phyloP scores from a whole-genome alignment of 495 filamentous ascomycete genomes.

The Aspergillus sclerotiicarbonarius region DNA sequence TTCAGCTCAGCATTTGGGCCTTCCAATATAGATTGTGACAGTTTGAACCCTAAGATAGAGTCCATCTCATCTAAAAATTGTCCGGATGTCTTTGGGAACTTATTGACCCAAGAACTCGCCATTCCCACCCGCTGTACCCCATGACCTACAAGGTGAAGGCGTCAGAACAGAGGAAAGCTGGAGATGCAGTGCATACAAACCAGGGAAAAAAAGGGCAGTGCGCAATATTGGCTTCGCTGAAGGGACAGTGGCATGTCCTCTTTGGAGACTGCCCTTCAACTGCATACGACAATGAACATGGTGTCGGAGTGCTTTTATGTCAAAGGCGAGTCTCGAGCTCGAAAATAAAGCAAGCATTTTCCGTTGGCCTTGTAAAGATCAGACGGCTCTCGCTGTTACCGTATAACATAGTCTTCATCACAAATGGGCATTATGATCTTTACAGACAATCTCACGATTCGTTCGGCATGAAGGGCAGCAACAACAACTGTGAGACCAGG shows the following conservation, averaged over 20 bases:
- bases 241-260: constrained; percentile 3
- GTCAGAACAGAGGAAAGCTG: not conserved
- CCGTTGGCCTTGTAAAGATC: not conserved
- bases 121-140: constrained; percentile 95
- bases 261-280: not conserved
- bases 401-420: too few species aligned
- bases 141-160: constrained; percentile 61
- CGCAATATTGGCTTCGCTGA: constrained; percentile 42
- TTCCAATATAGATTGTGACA: constrained; percentile 75
- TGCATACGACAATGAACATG: not conserved
- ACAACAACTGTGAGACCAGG: too few species aligned
- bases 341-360: not conserved
- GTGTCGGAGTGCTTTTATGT: constrained; percentile 1
- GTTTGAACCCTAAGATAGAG: constrained; percentile 58
- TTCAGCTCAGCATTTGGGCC: constrained; percentile 76
- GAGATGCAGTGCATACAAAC: constrained; percentile 39
- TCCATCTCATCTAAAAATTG: constrained; percentile 84
- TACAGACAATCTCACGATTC: too few species aligned
- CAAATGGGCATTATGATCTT: too few species aligned
- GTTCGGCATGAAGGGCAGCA: too few species aligned
- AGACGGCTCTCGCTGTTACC: not conserved
- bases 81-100: constrained; percentile 72
- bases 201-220: constrained; percentile 83
- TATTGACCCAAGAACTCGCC: constrained; percentile 76
- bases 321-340: constrained; percentile 3